phyloP scores from a whole-genome alignment of 139 green algal species.

The Coelastrella sp. region DNA sequence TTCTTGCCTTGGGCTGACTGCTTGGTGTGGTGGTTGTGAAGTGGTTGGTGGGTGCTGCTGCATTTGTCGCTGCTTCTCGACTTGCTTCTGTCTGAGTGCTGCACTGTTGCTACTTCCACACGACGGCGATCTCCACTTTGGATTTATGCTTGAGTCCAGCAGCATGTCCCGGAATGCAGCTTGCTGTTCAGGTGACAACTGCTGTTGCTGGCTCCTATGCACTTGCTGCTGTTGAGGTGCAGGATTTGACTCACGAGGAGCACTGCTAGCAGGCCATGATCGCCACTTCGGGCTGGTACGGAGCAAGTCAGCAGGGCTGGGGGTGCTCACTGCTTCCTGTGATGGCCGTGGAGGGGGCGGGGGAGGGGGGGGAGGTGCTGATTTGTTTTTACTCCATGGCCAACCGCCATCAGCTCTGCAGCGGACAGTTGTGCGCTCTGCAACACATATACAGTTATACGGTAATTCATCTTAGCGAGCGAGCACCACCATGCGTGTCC shows the following conservation, averaged over 20 bases:
- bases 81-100: not conserved
- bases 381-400: conserved; percentile 21
- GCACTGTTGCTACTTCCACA: not conserved
- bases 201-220: conserved; percentile 3
- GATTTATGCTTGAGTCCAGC: conserved; percentile 21
- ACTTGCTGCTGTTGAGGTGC: not conserved
- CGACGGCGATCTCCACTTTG: conserved; percentile 31
- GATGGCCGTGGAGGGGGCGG: not conserved
- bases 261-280: not conserved
- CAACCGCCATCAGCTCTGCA: conserved; percentile 3
- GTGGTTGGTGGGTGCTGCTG: conserved; percentile 18
- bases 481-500: no score
- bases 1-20: no score
- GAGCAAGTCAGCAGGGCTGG: not conserved
- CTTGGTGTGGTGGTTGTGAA: not conserved
- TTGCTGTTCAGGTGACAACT: conserved; percentile 39
- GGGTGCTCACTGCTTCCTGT: not conserved
- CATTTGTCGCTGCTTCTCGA: not conserved
- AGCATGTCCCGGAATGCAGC: conserved; percentile 30
- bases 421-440: not conserved
- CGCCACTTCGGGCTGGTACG: conserved; percentile 36
- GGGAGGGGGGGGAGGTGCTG: not conserved
- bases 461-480: no score
- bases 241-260: not conserved
- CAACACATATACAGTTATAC: no score